Evolutionary conservation across 768 basidiomycete genomes (phyloP).

Genomic region (Podaxis sp.): DNA sequence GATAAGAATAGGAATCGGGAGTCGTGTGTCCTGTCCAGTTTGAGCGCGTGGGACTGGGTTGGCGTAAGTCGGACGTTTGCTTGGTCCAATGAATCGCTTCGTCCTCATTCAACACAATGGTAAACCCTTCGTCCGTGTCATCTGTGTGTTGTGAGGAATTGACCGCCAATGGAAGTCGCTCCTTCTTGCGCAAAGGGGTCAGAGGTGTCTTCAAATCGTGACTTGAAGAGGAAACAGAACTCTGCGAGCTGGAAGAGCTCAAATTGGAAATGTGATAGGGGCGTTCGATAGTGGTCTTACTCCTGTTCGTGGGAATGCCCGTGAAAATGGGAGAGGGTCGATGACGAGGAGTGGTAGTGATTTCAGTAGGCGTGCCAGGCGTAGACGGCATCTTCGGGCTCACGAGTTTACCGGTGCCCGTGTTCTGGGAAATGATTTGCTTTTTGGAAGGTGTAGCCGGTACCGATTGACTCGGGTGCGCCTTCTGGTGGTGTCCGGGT

Average conservation of each 20-base stretch:
- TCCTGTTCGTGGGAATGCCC: neutral
- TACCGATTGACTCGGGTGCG: neutral
- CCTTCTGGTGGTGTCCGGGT: neutral
- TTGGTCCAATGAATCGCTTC: constrained; percentile 12
- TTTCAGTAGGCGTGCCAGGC: neutral
- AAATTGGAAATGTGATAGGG: neutral
- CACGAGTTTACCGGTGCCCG: neutral
- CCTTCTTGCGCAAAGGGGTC: neutral
- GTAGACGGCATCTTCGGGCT: constrained; percentile 1
- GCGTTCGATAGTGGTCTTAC: neutral
- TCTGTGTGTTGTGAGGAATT: neutral
- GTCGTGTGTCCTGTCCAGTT: neutral
- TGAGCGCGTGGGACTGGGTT: constrained; percentile 11
- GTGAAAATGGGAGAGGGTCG: constrained; percentile 9
- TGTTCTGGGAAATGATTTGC: neutral
- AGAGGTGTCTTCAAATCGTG: neutral
- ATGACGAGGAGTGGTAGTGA: neutral
- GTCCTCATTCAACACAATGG: constrained; percentile 9
- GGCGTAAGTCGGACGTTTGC: constrained; percentile 13
- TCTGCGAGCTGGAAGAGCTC: constrained; percentile 9
- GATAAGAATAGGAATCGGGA: neutral
- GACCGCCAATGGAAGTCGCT: neutral
- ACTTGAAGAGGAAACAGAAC: constrained; percentile 6
- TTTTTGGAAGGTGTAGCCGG: constrained; percentile 4
- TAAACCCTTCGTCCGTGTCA: constrained; percentile 6